A percentile compares a stretch with the other conserved stretches of the same genome.
These are phyloP conservation scores for Chaetomium olivaceum DNA, from an alignment of 2,329 filamentous ascomycete genomes.

Conservation along the genomic window DNA sequence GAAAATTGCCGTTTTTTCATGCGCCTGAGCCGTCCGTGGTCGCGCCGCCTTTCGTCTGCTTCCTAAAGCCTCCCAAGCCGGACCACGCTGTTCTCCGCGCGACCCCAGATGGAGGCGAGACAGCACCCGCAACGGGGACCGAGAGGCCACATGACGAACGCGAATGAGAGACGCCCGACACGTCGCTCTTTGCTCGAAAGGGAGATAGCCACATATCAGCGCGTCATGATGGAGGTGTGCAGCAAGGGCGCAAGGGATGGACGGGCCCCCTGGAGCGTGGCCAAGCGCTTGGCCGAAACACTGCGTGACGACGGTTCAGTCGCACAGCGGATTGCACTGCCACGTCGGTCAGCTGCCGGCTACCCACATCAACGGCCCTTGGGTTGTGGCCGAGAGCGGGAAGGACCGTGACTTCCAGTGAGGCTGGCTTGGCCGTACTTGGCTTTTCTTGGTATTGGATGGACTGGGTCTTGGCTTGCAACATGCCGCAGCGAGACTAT, in stretches of 20 bases:
- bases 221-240: constrained; percentile 4
- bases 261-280: not conserved
- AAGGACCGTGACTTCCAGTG: constrained; percentile 10
- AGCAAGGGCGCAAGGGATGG: not conserved
- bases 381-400: constrained; percentile 1
- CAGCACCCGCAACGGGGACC: not conserved
- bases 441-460: constrained; percentile 12
- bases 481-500: not conserved
- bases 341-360: constrained; percentile 15
- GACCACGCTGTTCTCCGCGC: not conserved
- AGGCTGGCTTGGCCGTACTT: constrained; percentile 13
- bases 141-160: not conserved
- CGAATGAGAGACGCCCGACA: not conserved
- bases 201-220: constrained; percentile 1
- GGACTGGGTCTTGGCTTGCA: not conserved
- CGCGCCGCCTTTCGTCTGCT: constrained; percentile 9
- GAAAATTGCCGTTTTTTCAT: constrained; percentile 21
- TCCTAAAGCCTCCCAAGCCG: not conserved
- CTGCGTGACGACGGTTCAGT: not conserved
- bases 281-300: constrained; percentile 21
- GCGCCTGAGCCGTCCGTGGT: constrained; percentile 26
- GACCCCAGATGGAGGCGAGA: not conserved
- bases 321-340: constrained; percentile 13
- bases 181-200: constrained; percentile 5
- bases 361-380: not conserved